phyloP scores from a whole-genome alignment of 2,329 filamentous ascomycete genomes.

The Diplocarpon mali region DNA sequence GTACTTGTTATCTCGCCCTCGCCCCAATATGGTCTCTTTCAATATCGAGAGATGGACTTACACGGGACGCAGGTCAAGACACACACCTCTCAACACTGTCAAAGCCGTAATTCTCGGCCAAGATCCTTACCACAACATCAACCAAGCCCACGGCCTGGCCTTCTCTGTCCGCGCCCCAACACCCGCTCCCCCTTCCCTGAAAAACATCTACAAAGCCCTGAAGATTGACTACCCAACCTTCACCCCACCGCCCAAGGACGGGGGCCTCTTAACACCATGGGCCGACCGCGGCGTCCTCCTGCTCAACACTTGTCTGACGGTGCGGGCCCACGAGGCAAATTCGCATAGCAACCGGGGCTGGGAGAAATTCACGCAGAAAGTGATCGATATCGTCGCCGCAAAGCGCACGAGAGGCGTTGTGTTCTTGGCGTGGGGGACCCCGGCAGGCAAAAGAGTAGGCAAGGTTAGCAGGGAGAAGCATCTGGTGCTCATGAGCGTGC shows the following conservation, averaged over 20 bases:
- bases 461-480: constrained; percentile 65
- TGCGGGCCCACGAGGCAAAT: constrained; percentile 79
- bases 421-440: constrained; percentile 87
- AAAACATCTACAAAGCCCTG: constrained; percentile 86
- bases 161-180: constrained; percentile 92
- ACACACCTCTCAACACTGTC: constrained; percentile 79
- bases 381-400: constrained; percentile 77
- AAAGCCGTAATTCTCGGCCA: constrained; percentile 92
- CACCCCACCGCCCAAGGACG: constrained; percentile 59
- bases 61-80: constrained; percentile 63
- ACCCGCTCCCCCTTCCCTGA: constrained; percentile 75
- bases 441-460: constrained; percentile 67
- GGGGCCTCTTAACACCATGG: constrained; percentile 84
- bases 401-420: constrained; percentile 74
- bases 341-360: constrained; percentile 79
- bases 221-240: constrained; percentile 83
- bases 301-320: constrained; percentile 90
- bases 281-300: constrained; percentile 85
- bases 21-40: background rate
- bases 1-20: constrained; percentile 19
- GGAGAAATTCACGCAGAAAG: constrained; percentile 85
- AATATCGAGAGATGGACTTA: constrained; percentile 11
- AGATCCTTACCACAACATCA: constrained; percentile 92
- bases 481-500: constrained; percentile 73
- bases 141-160: constrained; percentile 91